Percentiles rank a stretch among this genome's conserved stretches.
Conservation (phyloP, 352 stramenopile genomes). For the Albugo candida region DNA sequence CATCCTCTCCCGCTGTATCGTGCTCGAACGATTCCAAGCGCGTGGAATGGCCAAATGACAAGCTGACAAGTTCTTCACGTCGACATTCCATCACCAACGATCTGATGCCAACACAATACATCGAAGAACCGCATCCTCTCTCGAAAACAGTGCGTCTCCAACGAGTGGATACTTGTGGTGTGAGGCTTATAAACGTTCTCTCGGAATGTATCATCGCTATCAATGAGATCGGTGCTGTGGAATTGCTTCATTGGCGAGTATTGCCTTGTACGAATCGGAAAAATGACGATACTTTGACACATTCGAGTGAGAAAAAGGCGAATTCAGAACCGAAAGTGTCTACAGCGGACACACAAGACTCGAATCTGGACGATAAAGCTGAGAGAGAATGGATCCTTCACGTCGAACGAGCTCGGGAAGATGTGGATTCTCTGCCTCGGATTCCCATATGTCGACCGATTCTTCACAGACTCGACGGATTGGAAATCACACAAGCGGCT, state of each 20-base stretch:
- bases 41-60: no score
- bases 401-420: not conserved
- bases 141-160: constrained; percentile 50
- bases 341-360: not conserved
- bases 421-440: constrained; percentile 50
- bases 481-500: constrained; percentile 1
- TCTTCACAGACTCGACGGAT: constrained; percentile 1
- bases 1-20: constrained; percentile 11
- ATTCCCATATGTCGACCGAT: constrained; percentile 48
- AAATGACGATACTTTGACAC: no score
- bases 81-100: not conserved
- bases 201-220: constrained; percentile 57
- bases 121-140: constrained; percentile 1
- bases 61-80: not conserved
- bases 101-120: not conserved
- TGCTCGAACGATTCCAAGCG: constrained; percentile 19
- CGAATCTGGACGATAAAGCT: no score
- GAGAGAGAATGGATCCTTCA: not conserved
- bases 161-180: constrained; percentile 26
- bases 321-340: not conserved
- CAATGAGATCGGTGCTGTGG: constrained; percentile 70
- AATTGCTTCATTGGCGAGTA: constrained; percentile 73
- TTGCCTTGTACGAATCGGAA: constrained; percentile 11
- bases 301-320: not conserved
- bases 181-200: constrained; percentile 50